phyloP scores from a whole-genome alignment of 148 eudicot genomes.

The Silene uniflora region DNA sequence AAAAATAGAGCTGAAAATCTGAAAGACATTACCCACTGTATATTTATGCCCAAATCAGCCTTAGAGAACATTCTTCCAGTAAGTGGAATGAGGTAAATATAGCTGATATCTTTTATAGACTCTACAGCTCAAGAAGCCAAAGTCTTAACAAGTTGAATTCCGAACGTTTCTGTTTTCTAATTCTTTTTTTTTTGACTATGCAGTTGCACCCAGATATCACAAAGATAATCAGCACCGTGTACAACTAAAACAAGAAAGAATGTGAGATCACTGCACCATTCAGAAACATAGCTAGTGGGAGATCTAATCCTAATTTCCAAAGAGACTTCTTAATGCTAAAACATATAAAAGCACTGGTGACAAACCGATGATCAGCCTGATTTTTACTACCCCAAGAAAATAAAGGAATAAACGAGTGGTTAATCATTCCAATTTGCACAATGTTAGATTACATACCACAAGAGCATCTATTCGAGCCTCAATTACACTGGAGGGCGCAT shows the following conservation, averaged over 20 bases:
- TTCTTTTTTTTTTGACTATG: neutral
- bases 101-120: neutral
- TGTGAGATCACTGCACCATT: neutral
- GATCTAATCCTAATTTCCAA: neutral
- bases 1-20: conserved; percentile 7
- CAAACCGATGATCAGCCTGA: neutral
- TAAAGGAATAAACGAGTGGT: neutral
- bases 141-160: neutral
- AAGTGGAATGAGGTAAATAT: neutral
- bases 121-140: neutral
- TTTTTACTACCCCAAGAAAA: neutral
- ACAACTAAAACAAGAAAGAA: neutral
- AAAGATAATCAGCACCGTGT: neutral
- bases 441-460: conserved; percentile 51
- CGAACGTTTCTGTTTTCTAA: neutral
- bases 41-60: neutral
- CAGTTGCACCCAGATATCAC: neutral
- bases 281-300: neutral
- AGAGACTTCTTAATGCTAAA: neutral
- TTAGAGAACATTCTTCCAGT: neutral
- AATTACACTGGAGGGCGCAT: conserved; percentile 93
- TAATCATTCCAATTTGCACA: neutral
- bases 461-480: conserved; percentile 99
- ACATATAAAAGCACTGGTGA: neutral
- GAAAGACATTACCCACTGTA: neutral